Conservation (phyloP, 345 rosid species). For the Cardamine occulta region DNA sequence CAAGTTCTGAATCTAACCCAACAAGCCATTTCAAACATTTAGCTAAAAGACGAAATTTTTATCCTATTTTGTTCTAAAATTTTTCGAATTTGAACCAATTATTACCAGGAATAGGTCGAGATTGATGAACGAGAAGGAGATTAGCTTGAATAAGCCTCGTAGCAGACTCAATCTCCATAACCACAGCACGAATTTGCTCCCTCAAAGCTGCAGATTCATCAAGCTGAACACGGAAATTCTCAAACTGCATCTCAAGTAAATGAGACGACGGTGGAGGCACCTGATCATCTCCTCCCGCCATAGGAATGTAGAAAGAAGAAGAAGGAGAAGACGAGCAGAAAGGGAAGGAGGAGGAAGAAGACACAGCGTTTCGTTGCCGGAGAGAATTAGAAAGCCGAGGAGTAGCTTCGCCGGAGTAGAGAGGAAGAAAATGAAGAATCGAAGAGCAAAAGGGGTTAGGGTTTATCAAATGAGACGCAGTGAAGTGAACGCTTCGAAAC, state of each 20-base stretch:
- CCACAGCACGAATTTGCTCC: constrained; percentile 75
- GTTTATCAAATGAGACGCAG: constrained; percentile 51
- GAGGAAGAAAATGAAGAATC: constrained; percentile 38
- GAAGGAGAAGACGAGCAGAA: constrained; percentile 32
- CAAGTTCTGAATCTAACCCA: background rate
- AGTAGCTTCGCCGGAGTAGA: constrained; percentile 19
- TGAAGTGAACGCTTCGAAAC: constrained; percentile 52
- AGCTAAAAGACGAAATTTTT: constrained; percentile 9
- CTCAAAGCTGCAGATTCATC: constrained; percentile 75
- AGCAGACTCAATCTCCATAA: constrained; percentile 73
- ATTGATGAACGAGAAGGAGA: constrained; percentile 86
- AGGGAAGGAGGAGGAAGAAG: constrained; percentile 8
- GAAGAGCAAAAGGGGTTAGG: constrained; percentile 47
- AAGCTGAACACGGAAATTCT: constrained; percentile 67
- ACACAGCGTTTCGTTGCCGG: constrained; percentile 6
- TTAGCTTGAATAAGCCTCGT: constrained; percentile 72
- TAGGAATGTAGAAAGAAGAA: constrained; percentile 43
- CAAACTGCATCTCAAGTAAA: constrained; percentile 76
- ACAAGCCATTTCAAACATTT: background rate
- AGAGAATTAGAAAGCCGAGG: constrained; percentile 26
- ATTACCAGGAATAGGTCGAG: constrained; percentile 81
- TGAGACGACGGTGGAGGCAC: constrained; percentile 37
- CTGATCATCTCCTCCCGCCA: constrained; percentile 56
- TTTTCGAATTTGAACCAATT: background rate
- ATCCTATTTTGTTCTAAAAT: background rate